Conservation (phyloP, 441 rosid species). For the Adansonia madagascariensis region DNA sequence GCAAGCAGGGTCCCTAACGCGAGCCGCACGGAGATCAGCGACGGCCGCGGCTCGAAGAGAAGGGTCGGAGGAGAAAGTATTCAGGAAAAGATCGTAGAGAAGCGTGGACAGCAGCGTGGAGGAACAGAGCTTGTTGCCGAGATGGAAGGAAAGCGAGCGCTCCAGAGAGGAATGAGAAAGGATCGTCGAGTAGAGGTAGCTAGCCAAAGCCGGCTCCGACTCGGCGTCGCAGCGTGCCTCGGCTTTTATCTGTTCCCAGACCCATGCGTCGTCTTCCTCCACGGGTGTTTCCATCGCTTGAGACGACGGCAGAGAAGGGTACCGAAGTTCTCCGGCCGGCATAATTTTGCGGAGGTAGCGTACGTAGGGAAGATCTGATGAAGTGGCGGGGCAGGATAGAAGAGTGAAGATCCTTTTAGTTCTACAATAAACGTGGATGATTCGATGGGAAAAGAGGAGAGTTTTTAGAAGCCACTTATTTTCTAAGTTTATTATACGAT, state of each 20-base stretch:
- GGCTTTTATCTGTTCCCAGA: slow-evolving; percentile 81
- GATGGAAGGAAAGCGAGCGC: slow-evolving; percentile 81
- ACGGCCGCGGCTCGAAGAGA: slow-evolving; percentile 76
- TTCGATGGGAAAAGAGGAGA: neutral
- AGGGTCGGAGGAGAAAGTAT: slow-evolving; percentile 73
- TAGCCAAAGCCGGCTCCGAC: slow-evolving; percentile 87
- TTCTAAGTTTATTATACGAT: too few species aligned
- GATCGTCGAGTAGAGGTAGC: slow-evolving; percentile 87
- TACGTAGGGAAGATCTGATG: neutral
- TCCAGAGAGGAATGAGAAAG: slow-evolving; percentile 84
- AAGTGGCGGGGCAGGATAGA: neutral
- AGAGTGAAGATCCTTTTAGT: too few species aligned
- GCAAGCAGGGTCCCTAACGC: slow-evolving; percentile 89
- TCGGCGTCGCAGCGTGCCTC: slow-evolving; percentile 92
- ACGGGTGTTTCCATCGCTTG: slow-evolving; percentile 26
- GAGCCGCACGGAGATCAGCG: slow-evolving; percentile 85
- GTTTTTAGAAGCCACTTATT: too few species aligned
- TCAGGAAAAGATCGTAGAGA: slow-evolving; percentile 82
- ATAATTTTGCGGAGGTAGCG: neutral
- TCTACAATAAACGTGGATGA: too few species aligned
- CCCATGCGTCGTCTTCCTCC: slow-evolving; percentile 49
- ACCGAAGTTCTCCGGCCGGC: neutral
- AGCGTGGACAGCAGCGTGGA: slow-evolving; percentile 89
- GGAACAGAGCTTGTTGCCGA: slow-evolving; percentile 95
- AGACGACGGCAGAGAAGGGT: slow-evolving; percentile 20